Base-by-base conservation (phyloP, 208 protist species). In the Acanthamoeba castellanii region DNA sequence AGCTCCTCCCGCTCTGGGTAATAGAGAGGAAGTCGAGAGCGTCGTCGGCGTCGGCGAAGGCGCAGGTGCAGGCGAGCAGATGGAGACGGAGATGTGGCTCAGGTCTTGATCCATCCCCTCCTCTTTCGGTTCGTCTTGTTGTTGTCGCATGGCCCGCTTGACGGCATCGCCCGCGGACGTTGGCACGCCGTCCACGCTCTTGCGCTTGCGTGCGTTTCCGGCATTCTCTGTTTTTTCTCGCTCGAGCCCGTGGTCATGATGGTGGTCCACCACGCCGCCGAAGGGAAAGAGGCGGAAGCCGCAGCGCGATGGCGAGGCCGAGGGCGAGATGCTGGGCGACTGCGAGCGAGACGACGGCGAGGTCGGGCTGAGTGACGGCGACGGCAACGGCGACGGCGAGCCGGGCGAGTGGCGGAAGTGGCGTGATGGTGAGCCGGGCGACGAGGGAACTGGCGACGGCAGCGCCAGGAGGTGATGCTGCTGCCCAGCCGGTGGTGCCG, bases 231-330 rank as follows among this genome's bases (percentile, higher is more conserved):
- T n/a, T 25, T 22, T 42, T 32, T 85, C 76, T 37, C 34, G 37
- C 30, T 42, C 30, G 18, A 37, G 11, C 18, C 37, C 5, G 30
- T 8, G 27, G 11, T 82, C 74, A 30, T 45, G 1, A 2, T 45
- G 1, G n/a, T 7, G 5, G 27, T 32, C 9, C 6, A 4, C 30
- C 42, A 9, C 18, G 34, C 70, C 18, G 27, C 70, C 70, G 14
- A 85, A 85, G 27, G 78, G 78, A 22, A 85, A 85, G 3, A 85
- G 45, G 47, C 78, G 25, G n/a, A 85, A 85, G 78, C 78, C 74
- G 42, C 45, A 59, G 78, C n/a, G 45, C 18, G 78, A 85, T 1
- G 78, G 78, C 47, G 78, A 85, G 0, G 45, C 45, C 7, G 78
- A 30, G 11, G 78, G 78, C 18, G 78, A 85, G 25, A 25, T 14